Conservation (phyloP, 441 rosid species). For the Populus trichocarpa region DNA sequence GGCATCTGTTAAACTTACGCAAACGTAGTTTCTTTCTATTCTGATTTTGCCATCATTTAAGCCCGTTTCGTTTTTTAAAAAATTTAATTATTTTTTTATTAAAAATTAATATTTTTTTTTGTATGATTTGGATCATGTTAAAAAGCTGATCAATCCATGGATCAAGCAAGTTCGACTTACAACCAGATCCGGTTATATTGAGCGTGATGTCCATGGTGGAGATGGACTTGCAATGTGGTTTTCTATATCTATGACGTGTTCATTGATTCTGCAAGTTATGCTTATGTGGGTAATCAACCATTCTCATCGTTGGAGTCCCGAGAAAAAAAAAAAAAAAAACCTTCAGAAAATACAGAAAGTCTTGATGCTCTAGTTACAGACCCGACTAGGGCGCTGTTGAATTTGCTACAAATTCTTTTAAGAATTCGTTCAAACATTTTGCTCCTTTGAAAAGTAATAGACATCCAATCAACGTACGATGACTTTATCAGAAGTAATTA, state of each 20-base stretch:
- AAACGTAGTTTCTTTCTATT: not conserved
- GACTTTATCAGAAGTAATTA: too few relatives aligned
- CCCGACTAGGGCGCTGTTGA: not conserved
- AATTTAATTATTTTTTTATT: too few relatives aligned
- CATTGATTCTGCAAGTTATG: not conserved
- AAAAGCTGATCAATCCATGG: not conserved
- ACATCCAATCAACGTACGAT: too few relatives aligned
- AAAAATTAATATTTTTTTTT: too few relatives aligned
- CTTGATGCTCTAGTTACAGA: too few relatives aligned
- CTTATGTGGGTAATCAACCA: not conserved
- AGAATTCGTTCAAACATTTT: not conserved
- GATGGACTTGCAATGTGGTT: not conserved
- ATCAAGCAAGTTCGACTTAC: not conserved
- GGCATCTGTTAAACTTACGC: not conserved
- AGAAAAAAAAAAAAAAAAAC: not conserved
- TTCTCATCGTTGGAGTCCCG: not conserved
- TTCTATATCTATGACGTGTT: too few relatives aligned
- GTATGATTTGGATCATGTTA: not conserved
- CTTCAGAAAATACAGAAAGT: not conserved
- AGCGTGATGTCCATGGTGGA: not conserved
- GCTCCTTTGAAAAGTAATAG: not conserved
- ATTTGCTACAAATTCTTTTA: too few relatives aligned
- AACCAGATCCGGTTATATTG: not conserved
- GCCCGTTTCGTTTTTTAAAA: too few relatives aligned
- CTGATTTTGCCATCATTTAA: not conserved